Percentiles rank a stretch among this genome's conserved stretches.
phyloP scores from a whole-genome alignment of 2,329 filamentous ascomycete genomes.

The Penicillium palitans region DNA sequence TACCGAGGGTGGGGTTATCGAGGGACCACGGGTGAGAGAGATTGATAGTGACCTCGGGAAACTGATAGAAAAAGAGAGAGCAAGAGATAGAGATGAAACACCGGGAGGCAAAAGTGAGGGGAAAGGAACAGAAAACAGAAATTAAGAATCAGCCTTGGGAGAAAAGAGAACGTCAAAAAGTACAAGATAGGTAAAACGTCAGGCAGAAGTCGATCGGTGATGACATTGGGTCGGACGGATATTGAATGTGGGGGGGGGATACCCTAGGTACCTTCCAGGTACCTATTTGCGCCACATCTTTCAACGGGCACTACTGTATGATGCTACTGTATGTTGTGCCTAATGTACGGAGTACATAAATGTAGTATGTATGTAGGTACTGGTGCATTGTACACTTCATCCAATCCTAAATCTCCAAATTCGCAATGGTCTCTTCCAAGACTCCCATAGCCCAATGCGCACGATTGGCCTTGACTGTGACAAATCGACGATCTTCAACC shows the following conservation, averaged over 20 bases:
- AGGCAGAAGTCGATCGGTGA: slow-evolving; percentile 23
- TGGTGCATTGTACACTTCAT: not conserved
- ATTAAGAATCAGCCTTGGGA: slow-evolving; percentile 17
- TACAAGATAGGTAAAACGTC: slow-evolving; percentile 7
- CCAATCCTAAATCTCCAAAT: slow-evolving; percentile 54
- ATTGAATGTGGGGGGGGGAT: not conserved
- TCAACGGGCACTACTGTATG: slow-evolving; percentile 2
- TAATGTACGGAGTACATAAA: slow-evolving; percentile 3
- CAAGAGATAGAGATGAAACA: not conserved
- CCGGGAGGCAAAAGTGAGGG: not conserved
- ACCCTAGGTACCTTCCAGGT: too few relatives aligned
- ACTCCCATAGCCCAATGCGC: slow-evolving; percentile 77
- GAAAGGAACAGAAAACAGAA: slow-evolving; percentile 5
- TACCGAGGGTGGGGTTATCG: slow-evolving; percentile 23
- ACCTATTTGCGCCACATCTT: slow-evolving; percentile 4
- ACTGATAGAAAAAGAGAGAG: not conserved
- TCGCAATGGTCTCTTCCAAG: slow-evolving; percentile 73
- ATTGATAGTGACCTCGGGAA: not conserved
- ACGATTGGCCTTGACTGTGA: slow-evolving; percentile 65
- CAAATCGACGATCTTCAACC: slow-evolving; percentile 50
- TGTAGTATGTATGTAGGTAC: not conserved
- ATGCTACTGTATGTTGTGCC: slow-evolving; percentile 1
- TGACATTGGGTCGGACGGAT: slow-evolving; percentile 16
- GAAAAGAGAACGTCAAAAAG: not conserved
- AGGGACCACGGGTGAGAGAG: slow-evolving; percentile 21